Base-by-base conservation (phyloP, 2,329 filamentous ascomycete genomes). In the Lecanoromycetidae sp. region DNA sequence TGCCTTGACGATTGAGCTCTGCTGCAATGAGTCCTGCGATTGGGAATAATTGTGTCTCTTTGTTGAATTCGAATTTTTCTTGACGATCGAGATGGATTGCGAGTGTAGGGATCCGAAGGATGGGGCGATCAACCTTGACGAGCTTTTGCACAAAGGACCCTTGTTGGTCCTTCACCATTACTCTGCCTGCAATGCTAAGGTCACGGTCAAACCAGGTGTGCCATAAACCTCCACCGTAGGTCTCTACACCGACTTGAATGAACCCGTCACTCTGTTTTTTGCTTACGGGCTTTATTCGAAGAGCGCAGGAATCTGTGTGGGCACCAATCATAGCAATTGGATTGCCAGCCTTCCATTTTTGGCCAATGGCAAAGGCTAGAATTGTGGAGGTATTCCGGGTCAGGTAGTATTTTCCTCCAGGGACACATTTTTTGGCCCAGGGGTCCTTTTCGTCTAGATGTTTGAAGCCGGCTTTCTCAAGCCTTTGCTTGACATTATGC, bases 151-250 rank as follows among this genome's bases (percentile, higher is more conserved):
- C 77, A 54, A 94, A 84, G 54, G 76, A 80, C 43, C 84, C 85
- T 49, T 84, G 75, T 38, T 74, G 75, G 48, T 80, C 80, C 57
- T 76, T 79, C 47, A 91, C 84, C 71, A 96, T 81, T 12, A 85
- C 85, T 50, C 91, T 77, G 7, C 91, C 91, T 26, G 91, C 91
- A 45, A 96, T 79, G 57, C 85, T 84, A 52, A 98, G 71, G 63
- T 98, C 91, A 42, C 91, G 81, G 64, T 98, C 91, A 61, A 98
- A 98, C 91, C 84, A 98, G 38, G 86, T 94, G 66, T 95, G 88
- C 90, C 90, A 96, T 59, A 96, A 81, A 47, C 91, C 91, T 52
- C 91, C 91, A 44, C 91, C 91, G 61, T 98, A 98, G 1, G 87
- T 90, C 71, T 98, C 91, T 43, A 95, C 90, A 44, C 88, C 91